Base-by-base conservation (phyloP, 164 flowering plant genomes). In the Tetracentron sinense region DNA sequence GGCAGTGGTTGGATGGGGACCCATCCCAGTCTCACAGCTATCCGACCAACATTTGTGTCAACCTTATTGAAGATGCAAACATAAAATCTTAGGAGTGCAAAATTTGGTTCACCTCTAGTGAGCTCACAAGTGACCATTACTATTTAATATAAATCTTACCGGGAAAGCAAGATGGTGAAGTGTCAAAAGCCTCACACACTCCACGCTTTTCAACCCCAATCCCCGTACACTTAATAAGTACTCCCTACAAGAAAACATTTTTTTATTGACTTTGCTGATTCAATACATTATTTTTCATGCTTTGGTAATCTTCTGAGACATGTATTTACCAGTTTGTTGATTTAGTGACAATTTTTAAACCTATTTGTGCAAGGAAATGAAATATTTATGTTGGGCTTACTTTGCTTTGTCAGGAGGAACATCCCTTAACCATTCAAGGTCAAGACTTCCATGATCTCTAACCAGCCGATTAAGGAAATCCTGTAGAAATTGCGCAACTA, bases 161-260 rank as follows among this genome's bases (percentile, higher is more conserved):
- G 99, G 99, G 61, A 95, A 92, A 54, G 99, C 97, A 74, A 90
- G 84, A 70, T 95, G 96, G 66, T 95, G 97, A 44, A 95, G 97
- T 14, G 98, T 87, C 66, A 95, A 70, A 69, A 95, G 97, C 54
- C 98, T 81, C 29, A 95, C 90, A 68, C 99, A 95, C 74, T 95
- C 99, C 65, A 87, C 94, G 60, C 99, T 95, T 78, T 95, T 95
- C 57, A 95, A 69, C 33, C 99, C 99, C 72, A 95, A 57, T 16
- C 99, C 99, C 47, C 88, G 71, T 42, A 92, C 42, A 80, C 98
- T 95, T 44, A 95, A 74, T 54, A 95, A 81, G 71, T 81, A 95
- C 31, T 88, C 97, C 74, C 99, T 94, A 69, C 61, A 70, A 64
- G 17, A n/a, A n/a, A n/a, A n/a, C n/a, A n/a, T n/a, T n/a, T n/a